Conservation (phyloP, 139 green algal species). For the Parachlorella kessleri region DNA sequence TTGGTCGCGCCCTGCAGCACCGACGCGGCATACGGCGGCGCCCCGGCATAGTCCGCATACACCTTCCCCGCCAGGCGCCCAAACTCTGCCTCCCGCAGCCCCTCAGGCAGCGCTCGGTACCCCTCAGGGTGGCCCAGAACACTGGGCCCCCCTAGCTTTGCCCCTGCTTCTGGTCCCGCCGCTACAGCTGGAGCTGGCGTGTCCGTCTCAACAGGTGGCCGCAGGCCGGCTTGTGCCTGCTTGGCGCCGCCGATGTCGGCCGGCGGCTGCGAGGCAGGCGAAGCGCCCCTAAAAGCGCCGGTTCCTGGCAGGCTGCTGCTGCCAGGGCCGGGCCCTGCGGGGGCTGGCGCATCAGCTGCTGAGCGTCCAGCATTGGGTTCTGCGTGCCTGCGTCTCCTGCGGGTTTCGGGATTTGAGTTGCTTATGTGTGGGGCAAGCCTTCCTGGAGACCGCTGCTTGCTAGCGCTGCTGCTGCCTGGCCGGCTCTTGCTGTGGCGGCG, state of each 20-base stretch:
- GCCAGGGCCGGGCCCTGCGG: too few species aligned
- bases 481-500: too few species aligned
- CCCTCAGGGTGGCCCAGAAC: background rate
- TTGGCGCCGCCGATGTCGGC: too few species aligned
- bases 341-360: background rate
- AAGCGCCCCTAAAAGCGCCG: background rate
- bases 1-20: conserved; percentile 43
- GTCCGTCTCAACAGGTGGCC: too few species aligned
- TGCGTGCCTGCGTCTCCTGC: too few species aligned
- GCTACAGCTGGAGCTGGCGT: too few species aligned
- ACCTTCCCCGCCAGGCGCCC: conserved; percentile 33
- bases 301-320: background rate
- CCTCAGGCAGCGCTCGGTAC: background rate
- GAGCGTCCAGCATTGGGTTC: background rate
- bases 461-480: too few species aligned
- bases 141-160: too few species aligned
- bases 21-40: conserved; percentile 59
- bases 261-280: background rate
- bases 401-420: too few species aligned
- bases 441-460: too few species aligned
- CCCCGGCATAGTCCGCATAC: conserved; percentile 73
- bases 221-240: too few species aligned
- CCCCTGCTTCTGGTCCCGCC: background rate
- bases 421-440: too few species aligned
- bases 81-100: conserved; percentile 31